These are phyloP conservation scores for Xylaria multiplex DNA, from an alignment of 2,329 filamentous ascomycete genomes.

Conservation along the genomic window DNA sequence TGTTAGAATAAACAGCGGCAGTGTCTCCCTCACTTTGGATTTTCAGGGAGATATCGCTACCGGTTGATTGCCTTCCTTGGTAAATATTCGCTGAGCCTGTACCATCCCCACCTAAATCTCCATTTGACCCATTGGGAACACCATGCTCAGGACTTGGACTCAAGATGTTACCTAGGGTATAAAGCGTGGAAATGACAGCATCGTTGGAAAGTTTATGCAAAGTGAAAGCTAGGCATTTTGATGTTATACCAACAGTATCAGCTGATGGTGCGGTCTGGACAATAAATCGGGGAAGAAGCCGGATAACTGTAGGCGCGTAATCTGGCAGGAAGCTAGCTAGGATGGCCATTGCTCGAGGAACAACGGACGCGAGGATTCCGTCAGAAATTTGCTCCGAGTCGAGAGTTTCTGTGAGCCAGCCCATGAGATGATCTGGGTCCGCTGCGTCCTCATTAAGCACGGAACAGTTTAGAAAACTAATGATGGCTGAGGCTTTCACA, in stretches of 20 bases:
- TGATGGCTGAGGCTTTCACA: conserved; percentile 83
- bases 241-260: conserved; percentile 77
- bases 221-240: conserved; percentile 84
- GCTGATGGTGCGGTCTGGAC: conserved; percentile 81
- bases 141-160: conserved; percentile 73
- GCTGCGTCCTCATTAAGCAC: conserved; percentile 83
- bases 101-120: conserved; percentile 54
- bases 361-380: conserved; percentile 77
- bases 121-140: conserved; percentile 63
- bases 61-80: conserved; percentile 67
- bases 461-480: conserved; percentile 86
- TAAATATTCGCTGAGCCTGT: conserved; percentile 58
- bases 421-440: conserved; percentile 80
- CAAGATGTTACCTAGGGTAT: conserved; percentile 94
- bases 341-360: conserved; percentile 83
- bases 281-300: conserved; percentile 84
- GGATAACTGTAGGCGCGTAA: conserved; percentile 79
- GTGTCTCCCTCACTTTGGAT: conserved; percentile 81
- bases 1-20: conserved; percentile 79
- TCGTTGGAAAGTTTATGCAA: conserved; percentile 88
- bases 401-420: conserved; percentile 86
- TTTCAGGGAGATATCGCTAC: conserved; percentile 82
- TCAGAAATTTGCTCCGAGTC: conserved; percentile 85
- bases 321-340: conserved; percentile 78
- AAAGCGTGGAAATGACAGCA: conserved; percentile 92